Evolutionary conservation across 106 monocot genomes (phyloP), one percentile per base, ranked within the genome.

Genomic region (Dendrobium chrysotoxum): DNA sequence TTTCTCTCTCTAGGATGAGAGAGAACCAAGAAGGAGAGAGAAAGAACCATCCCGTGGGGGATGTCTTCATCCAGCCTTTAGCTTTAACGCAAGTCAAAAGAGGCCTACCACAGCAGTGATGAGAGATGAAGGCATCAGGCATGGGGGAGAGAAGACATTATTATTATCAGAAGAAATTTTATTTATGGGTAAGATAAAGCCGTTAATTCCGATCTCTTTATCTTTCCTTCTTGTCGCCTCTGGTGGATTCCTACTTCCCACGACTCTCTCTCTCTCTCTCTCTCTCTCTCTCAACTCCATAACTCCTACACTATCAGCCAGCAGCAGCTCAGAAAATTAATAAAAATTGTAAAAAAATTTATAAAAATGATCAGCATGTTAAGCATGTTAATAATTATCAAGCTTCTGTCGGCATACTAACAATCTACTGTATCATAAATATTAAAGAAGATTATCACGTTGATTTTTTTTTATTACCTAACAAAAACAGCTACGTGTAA

Each of bases 71-170:
- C 35, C 1, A 35, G 70, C 9, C 31, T 70, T 35, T 31, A 13
- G 70, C 35, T 70, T 70, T 70, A 31, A 16, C 70, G 2, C 30
- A 70, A 70, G 70, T 70, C 70, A 70, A 70, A 70, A 70, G 31
- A 30, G n/a, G 68, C 21, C 26, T 12, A 35, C 12, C 31, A 70
- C 70, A 70, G 31, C 70, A 4, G 70, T 23, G 11, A 70, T 70
- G 70, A 70, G 64, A 26, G 20, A 6, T 21, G n/a, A 8, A 61
- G 50, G 7, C 53, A 11, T 16, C 16, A 53, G 53, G 61, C 61
- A 61, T 61, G 61, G 20, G 61, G n/a, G n/a, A 23, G 23, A n/a
- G 61, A 61, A 61, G 61, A 61, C 23, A 61, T n/a, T 61, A 61
- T 61, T 61, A 61, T n/a, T 61, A 61, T 25, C 20, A 70, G 28